These are phyloP conservation scores for Trichophyton simii DNA, from an alignment of 2,329 filamentous ascomycete species.

Conservation along the genomic window DNA sequence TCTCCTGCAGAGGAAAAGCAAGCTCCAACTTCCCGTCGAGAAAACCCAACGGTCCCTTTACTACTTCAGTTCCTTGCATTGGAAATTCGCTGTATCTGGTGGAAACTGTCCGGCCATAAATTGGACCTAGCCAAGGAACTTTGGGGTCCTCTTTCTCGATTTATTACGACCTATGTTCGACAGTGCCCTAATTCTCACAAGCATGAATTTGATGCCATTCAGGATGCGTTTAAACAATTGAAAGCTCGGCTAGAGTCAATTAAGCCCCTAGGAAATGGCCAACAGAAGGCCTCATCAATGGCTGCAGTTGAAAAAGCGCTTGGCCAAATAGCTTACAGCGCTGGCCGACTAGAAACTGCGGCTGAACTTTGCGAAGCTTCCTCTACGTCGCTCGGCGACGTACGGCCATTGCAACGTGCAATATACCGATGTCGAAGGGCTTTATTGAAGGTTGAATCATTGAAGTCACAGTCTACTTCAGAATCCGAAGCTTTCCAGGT, in stretches of 20 bases:
- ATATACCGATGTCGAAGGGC: slow-evolving; percentile 30
- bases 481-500: slow-evolving; percentile 16
- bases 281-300: slow-evolving; percentile 18
- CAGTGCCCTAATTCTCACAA: slow-evolving; percentile 25
- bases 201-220: slow-evolving; percentile 26
- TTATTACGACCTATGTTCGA: slow-evolving; percentile 26
- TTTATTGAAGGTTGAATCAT: slow-evolving; percentile 24
- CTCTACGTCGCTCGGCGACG: slow-evolving; percentile 20
- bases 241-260: slow-evolving; percentile 21
- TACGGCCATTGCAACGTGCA: slow-evolving; percentile 25
- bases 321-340: slow-evolving; percentile 30
- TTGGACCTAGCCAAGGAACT: slow-evolving; percentile 32
- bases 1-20: slow-evolving; percentile 10
- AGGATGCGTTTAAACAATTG: slow-evolving; percentile 26
- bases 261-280: slow-evolving; percentile 15
- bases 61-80: slow-evolving; percentile 32
- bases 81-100: slow-evolving; percentile 31
- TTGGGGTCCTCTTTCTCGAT: slow-evolving; percentile 32
- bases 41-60: slow-evolving; percentile 23
- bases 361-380: slow-evolving; percentile 25
- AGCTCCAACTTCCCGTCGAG: slow-evolving; percentile 9
- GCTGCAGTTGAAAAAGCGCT: slow-evolving; percentile 26
- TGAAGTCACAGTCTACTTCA: slow-evolving; percentile 17
- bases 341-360: slow-evolving; percentile 29
- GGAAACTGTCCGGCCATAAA: slow-evolving; percentile 31